These are phyloP conservation scores for Chrysoporthe puriensis DNA, from an alignment of 2,329 filamentous ascomycete genomes.

Conservation along the genomic window DNA sequence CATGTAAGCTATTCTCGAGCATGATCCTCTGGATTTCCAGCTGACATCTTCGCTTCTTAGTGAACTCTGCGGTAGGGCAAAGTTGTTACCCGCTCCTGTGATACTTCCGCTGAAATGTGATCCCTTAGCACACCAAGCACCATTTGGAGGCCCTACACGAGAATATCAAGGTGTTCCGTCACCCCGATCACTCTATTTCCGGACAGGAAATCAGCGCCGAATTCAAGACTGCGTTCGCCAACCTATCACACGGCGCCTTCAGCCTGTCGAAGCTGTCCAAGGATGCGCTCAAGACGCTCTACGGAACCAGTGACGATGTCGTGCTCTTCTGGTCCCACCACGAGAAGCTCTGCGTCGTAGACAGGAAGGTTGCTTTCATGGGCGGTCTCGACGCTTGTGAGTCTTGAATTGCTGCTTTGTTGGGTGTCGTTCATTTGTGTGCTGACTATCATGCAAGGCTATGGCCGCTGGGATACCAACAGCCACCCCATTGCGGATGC, in stretches of 20 bases:
- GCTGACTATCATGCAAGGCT: conserved; percentile 49
- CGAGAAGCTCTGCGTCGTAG: conserved; percentile 85
- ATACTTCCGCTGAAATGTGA: neutral
- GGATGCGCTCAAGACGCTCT: conserved; percentile 76
- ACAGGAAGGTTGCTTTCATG: conserved; percentile 85
- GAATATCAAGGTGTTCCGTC: conserved; percentile 87
- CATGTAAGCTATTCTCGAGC: conserved; percentile 61
- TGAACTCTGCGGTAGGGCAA: conserved; percentile 36
- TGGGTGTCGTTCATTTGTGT: neutral
- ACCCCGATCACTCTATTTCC: conserved; percentile 85
- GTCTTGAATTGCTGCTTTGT: conserved; percentile 52
- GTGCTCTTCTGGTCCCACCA: conserved; percentile 93
- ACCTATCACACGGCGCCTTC: conserved; percentile 52
- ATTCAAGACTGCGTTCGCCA: conserved; percentile 29
- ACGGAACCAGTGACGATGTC: conserved; percentile 79
- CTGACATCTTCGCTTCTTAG: conserved; percentile 27
- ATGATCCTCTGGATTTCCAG: conserved; percentile 35
- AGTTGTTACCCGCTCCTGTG: neutral
- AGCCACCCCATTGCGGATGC: conserved; percentile 83
- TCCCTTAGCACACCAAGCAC: conserved; percentile 73
- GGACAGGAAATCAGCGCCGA: conserved; percentile 43
- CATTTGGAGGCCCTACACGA: conserved; percentile 75
- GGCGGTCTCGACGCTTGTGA: conserved; percentile 82
- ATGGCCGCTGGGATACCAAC: conserved; percentile 87
- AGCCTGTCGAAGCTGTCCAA: conserved; percentile 67